Evolutionary conservation across 225 moss, liverwort and hornwort species (phyloP), one percentile per base, ranked within the genome.

Genomic region (Polytrichum commune): DNA sequence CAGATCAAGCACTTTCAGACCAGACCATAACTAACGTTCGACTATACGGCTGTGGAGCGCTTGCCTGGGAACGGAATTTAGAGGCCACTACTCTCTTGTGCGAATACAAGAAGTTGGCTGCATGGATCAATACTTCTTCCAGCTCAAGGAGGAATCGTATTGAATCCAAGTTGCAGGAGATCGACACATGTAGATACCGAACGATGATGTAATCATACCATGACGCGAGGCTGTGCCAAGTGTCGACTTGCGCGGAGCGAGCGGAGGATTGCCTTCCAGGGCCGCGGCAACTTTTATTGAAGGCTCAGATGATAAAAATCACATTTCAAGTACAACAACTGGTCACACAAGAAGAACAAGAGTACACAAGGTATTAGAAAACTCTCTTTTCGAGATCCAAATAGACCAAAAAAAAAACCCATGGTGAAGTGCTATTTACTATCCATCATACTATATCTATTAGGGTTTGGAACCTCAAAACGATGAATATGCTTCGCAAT

Each of bases 261-360:
- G 46, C 46, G 16, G 46, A 13, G 35, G 35, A 46, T 46, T 46
- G 13, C 46, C 46, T 46, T 46, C 46, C 46, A 46, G 46, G 46
- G 4, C 46, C 46, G 16, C 1, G 46, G 46, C 46, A 46, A 46
- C 3, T 46, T 46, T 46, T 46, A 46, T 46, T 46, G 46, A 13
- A 46, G 46, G 46, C 46, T 16, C 46, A 46, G 13, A 46, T 46
- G 46, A 46, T 46, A 13, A 46, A 63, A 29, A 27, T 65, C 65
- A 65, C 65, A 65, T 65, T 35, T 65, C 65, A 6, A 65, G 65
- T 30, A 65, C 65, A 32, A 65, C 30, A 65, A 18, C 65, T 65
- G 65, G 27, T 27, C 24, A 16, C 65, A 65, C 29, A 18, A 19
- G 19, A 29, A 65, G 16, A 35, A 30, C 63, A 63, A 27, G 27